Percentiles rank a stretch among this genome's conserved stretches.
Evolutionary conservation across 2,329 filamentous ascomycete species (phyloP).

Genomic region (Cladophialophora chaetospira): DNA sequence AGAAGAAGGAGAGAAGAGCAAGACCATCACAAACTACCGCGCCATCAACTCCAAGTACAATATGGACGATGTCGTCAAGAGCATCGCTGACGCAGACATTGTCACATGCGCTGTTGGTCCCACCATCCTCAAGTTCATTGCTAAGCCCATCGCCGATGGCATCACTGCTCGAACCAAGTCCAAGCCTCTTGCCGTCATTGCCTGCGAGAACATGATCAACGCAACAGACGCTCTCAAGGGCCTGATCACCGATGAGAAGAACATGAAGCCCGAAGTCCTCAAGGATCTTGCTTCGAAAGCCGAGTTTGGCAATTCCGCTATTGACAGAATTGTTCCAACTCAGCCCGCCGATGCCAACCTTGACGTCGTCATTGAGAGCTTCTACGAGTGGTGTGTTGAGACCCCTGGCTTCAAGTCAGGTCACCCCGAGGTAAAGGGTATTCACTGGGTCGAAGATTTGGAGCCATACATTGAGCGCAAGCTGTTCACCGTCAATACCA

Average conservation of each 20-base stretch:
- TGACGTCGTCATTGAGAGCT: conserved; percentile 94
- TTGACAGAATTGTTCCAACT: conserved; percentile 95
- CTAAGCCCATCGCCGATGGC: conserved; percentile 91
- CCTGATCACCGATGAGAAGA: conserved; percentile 73
- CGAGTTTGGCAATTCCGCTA: conserved; percentile 94
- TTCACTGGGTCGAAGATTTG: conserved; percentile 91
- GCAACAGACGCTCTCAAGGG: conserved; percentile 85
- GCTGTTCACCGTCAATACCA: conserved; percentile 98
- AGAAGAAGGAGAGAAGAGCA: conserved; percentile 74
- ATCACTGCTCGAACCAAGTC: conserved; percentile 71
- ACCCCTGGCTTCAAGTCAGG: conserved; percentile 74
- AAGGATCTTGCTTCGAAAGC: conserved; percentile 70
- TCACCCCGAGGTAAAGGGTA: conserved; percentile 76
- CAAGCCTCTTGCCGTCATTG: conserved; percentile 84
- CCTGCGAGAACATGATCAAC: conserved; percentile 96
- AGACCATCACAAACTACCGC: conserved; percentile 90
- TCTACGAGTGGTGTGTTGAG: conserved; percentile 99
- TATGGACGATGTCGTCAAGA: conserved; percentile 76
- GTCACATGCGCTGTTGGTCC: conserved; percentile 97
- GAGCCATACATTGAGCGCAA: conserved; percentile 98
- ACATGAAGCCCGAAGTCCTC: conserved; percentile 62
- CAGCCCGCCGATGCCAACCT: conserved; percentile 79
- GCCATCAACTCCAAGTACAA: conserved; percentile 93
- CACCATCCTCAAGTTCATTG: conserved; percentile 94
- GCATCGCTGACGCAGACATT: conserved; percentile 83